Conservation (phyloP, 1,139 yeast genomes). For the Candida tetrigidarum region DNA sequence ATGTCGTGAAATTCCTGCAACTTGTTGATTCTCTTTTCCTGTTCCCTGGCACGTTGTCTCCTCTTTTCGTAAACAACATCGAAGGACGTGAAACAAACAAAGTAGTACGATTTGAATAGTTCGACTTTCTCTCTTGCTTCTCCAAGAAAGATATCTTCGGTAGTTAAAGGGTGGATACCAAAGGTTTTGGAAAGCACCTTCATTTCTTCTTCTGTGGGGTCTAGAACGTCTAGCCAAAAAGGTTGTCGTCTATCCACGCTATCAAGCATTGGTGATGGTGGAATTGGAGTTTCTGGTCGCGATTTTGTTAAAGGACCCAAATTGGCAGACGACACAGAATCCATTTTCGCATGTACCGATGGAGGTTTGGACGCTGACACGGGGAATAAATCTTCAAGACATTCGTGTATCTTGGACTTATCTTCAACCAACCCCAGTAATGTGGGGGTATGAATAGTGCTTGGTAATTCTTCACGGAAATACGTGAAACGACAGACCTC, state of each 20-base stretch:
- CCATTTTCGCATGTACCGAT: constrained; percentile 12
- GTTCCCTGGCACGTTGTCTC: constrained; percentile 50
- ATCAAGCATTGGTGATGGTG: constrained; percentile 19
- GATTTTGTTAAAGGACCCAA: constrained; percentile 11
- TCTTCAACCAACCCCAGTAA: constrained; percentile 70
- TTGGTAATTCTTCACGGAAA: constrained; percentile 85
- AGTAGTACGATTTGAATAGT: constrained; percentile 83
- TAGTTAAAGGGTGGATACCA: constrained; percentile 93
- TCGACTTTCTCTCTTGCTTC: constrained; percentile 97
- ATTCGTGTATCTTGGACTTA: constrained; percentile 9
- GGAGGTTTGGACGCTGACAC: constrained; percentile 25
- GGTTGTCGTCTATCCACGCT: constrained; percentile 39
- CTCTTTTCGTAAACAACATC: constrained; percentile 80
- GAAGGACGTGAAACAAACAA: constrained; percentile 92
- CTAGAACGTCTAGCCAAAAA: constrained; percentile 90
- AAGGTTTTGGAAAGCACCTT: constrained; percentile 88
- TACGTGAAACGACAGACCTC: constrained; percentile 73
- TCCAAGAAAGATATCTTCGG: constrained; percentile 93
- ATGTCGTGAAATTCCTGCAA: constrained; percentile 42
- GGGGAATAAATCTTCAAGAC: constrained; percentile 31
- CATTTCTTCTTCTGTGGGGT: constrained; percentile 98
- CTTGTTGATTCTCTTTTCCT: constrained; percentile 43
- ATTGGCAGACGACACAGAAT: constrained; percentile 9
- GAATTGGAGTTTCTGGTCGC: constrained; percentile 22
- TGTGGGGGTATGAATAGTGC: constrained; percentile 89